Percentiles rank a stretch among this genome's conserved stretches.
Conservation (phyloP, 495 filamentous ascomycete species). For the Penicillium ucsense region DNA sequence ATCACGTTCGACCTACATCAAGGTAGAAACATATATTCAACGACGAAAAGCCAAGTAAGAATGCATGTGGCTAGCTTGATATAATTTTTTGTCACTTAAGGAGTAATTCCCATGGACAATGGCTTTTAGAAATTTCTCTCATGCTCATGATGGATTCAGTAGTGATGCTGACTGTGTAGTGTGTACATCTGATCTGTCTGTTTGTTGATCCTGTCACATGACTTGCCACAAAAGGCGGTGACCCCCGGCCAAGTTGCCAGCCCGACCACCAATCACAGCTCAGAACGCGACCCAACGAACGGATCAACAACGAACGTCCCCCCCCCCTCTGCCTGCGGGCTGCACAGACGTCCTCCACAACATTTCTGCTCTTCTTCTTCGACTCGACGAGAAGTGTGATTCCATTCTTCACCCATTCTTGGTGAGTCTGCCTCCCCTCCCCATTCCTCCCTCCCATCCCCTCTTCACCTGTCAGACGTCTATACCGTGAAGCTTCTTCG, state of each 20-base stretch:
- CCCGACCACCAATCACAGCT: constrained; percentile 22
- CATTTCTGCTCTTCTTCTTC: constrained; percentile 19
- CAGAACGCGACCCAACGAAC: constrained; percentile 32
- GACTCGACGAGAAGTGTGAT: constrained; percentile 10
- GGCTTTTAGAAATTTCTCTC: too few relatives aligned
- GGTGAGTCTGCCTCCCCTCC: constrained; percentile 12
- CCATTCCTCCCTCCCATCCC: constrained; percentile 3
- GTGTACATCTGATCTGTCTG: not conserved
- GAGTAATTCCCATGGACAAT: too few relatives aligned
- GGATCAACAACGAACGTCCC: constrained; percentile 30
- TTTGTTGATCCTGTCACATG: not conserved
- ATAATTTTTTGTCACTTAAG: too few relatives aligned
- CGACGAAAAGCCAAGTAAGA: too few relatives aligned
- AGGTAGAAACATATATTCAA: too few relatives aligned
- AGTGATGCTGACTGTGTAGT: not conserved
- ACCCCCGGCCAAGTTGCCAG: constrained; percentile 5
- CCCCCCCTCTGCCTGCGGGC: constrained; percentile 15
- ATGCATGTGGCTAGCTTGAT: too few relatives aligned
- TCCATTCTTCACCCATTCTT: constrained; percentile 18
- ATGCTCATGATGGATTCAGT: too few relatives aligned
- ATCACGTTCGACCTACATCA: too few relatives aligned
- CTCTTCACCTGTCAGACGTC: not conserved
- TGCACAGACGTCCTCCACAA: constrained; percentile 26
- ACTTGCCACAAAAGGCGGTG: constrained; percentile 10
- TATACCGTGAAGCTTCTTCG: constrained; percentile 6